phyloP scores from a whole-genome alignment of 495 filamentous ascomycete genomes.

The Entonaema liquescens region DNA sequence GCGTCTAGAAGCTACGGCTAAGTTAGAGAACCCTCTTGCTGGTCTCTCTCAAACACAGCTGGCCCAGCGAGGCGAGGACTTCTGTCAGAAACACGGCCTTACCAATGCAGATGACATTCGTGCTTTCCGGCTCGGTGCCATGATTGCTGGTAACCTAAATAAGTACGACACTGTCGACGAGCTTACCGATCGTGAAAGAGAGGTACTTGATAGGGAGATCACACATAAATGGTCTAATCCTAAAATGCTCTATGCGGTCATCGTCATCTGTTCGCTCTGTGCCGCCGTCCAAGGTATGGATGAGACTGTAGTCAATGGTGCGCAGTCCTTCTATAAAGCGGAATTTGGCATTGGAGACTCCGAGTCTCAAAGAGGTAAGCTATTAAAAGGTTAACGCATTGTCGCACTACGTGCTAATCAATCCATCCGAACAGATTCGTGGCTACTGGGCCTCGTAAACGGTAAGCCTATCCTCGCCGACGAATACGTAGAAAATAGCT shows the following conservation, averaged over 20 bases:
- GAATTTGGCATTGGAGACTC: constrained; percentile 73
- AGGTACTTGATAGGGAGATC: constrained; percentile 68
- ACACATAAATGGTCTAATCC: constrained; percentile 79
- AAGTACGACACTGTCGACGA: constrained; percentile 63
- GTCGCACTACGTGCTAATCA: constrained; percentile 21
- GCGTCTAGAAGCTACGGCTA: constrained; percentile 46
- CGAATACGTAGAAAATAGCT: constrained; percentile 5
- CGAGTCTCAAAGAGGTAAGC: constrained; percentile 44
- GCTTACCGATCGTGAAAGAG: constrained; percentile 64
- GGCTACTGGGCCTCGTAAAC: constrained; percentile 76
- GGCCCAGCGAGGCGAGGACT: constrained; percentile 68
- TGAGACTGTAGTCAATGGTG: constrained; percentile 83
- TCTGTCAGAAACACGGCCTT: constrained; percentile 69
- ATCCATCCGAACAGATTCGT: constrained; percentile 49
- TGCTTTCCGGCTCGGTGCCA: constrained; percentile 76
- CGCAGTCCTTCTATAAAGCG: constrained; percentile 70
- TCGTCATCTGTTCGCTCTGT: constrained; percentile 62
- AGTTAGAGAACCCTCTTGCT: constrained; percentile 74
- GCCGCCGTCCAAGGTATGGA: constrained; percentile 70
- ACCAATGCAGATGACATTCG: constrained; percentile 70
- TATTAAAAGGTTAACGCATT: neutral
- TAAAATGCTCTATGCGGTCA: constrained; percentile 69
- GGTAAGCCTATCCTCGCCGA: constrained; percentile 46
- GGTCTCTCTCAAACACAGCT: constrained; percentile 69
- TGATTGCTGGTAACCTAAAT: constrained; percentile 60